Evolutionary conservation across 257 asterid species (phyloP).

Genomic region (Cordia subcordata): DNA sequence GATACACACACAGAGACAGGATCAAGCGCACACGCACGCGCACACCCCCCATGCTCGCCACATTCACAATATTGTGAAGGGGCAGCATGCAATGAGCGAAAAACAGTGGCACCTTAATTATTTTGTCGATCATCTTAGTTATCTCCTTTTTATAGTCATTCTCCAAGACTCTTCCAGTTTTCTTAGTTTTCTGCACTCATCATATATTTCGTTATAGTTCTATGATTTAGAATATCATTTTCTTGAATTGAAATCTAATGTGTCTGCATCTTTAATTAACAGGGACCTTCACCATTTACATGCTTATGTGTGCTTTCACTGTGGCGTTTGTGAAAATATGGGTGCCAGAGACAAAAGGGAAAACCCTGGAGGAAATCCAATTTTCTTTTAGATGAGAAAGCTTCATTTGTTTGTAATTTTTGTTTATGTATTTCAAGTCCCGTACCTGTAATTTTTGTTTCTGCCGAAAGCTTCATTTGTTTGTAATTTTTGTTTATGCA

Average conservation of each 20-base stretch:
- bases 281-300: constrained; percentile 69
- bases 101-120: no score
- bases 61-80: constrained; percentile 22
- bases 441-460: no score
- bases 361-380: constrained; percentile 76
- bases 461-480: not conserved
- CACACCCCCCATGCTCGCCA: constrained; percentile 18
- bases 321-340: constrained; percentile 50
- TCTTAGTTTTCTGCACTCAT: no score
- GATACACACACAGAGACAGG: no score
- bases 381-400: constrained; percentile 48
- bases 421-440: no score
- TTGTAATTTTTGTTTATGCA: no score
- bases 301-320: constrained; percentile 30
- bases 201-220: not conserved
- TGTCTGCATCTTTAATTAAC: constrained; percentile 10
- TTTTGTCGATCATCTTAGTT: no score
- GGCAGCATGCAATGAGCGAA: no score
- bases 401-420: not conserved
- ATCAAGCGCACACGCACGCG: constrained; percentile 13
- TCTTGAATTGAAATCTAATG: no score
- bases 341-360: constrained; percentile 90
- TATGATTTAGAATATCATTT: no score
- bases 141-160: no score
- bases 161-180: no score